A percentile compares a stretch with the other conserved stretches of the same genome.
phyloP scores from a whole-genome alignment of 352 stramenopile species.

The Elongisporangium undulatum region DNA sequence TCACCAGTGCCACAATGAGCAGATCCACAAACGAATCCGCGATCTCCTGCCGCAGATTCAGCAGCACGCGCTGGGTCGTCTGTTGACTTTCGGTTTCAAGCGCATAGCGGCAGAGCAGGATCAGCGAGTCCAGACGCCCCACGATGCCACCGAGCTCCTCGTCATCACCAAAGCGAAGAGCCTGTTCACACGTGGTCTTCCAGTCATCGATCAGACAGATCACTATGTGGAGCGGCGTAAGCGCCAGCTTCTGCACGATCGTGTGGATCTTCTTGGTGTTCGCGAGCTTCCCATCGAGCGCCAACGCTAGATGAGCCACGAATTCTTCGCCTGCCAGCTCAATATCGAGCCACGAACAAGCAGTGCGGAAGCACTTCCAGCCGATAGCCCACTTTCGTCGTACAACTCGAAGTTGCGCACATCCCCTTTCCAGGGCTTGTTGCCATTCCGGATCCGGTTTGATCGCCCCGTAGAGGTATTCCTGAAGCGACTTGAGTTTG shows the following conservation, averaged over 20 bases:
- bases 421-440: slow-evolving; percentile 21
- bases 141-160: not conserved
- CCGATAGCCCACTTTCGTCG: slow-evolving; percentile 42
- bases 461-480: slow-evolving; percentile 2
- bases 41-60: slow-evolving; percentile 46
- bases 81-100: slow-evolving; percentile 8
- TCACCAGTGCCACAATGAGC: slow-evolving; percentile 38
- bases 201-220: slow-evolving; percentile 43
- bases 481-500: slow-evolving; percentile 12
- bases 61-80: slow-evolving; percentile 33
- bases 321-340: slow-evolving; percentile 20
- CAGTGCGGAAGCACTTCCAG: slow-evolving; percentile 63
- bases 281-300: slow-evolving; percentile 54
- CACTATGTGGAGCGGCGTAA: slow-evolving; percentile 14
- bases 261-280: slow-evolving; percentile 22
- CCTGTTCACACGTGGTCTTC: slow-evolving; percentile 15
- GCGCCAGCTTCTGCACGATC: slow-evolving; percentile 31
- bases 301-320: slow-evolving; percentile 36
- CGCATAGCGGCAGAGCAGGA: slow-evolving; percentile 43
- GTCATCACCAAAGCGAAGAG: slow-evolving; percentile 5
- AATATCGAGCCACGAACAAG: slow-evolving; percentile 56
- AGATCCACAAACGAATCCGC: slow-evolving; percentile 27
- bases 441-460: slow-evolving; percentile 19
- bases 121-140: slow-evolving; percentile 18
- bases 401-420: slow-evolving; percentile 17